Conservation (phyloP, 2,329 filamentous ascomycete species). For the Botryotinia narcissicola region DNA sequence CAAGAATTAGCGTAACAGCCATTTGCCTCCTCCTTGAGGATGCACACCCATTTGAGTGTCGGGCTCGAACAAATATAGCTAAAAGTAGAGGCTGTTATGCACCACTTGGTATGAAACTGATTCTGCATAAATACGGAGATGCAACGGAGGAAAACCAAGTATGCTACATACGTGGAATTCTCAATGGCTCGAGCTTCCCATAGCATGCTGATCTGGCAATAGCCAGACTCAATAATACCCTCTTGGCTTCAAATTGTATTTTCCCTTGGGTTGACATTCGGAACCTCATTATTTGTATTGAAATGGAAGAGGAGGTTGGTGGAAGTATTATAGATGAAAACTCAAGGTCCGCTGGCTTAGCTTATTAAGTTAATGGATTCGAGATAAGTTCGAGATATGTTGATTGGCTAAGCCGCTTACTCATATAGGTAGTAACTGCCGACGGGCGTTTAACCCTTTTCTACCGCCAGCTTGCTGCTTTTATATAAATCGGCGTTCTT, state of each 20-base stretch:
- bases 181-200: neutral
- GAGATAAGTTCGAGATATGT: neutral
- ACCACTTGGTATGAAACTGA: neutral
- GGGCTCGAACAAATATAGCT: neutral
- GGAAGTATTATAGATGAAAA: neutral
- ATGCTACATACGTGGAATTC: neutral
- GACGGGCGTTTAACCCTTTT: slow-evolving; percentile 7
- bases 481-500: neutral
- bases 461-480: slow-evolving; percentile 1
- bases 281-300: neutral
- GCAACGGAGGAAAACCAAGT: neutral
- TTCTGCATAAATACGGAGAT: slow-evolving; percentile 11
- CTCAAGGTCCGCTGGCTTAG: neutral
- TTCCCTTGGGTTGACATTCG: neutral
- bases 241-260: neutral
- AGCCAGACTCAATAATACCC: neutral
- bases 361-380: neutral
- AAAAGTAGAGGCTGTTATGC: neutral
- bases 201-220: slow-evolving; percentile 8
- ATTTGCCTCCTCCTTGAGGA: neutral
- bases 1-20: neutral
- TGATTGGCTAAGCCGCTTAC: neutral
- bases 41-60: neutral
- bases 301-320: neutral
- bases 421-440: neutral